Base-by-base conservation (phyloP, 148 eudicot genomes). In the Camellia japonica region DNA sequence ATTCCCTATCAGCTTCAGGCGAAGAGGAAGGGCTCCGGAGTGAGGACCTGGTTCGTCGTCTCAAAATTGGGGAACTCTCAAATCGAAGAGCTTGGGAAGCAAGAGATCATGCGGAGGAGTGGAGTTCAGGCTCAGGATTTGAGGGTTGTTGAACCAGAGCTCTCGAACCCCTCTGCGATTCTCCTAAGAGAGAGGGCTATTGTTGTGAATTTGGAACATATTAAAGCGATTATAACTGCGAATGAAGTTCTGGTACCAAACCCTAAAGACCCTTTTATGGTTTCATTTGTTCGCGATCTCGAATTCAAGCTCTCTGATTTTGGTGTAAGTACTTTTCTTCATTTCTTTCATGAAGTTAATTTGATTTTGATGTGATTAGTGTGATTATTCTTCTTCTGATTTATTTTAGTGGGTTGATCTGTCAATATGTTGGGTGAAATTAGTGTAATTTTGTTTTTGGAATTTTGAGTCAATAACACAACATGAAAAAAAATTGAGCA, bases 141-240 rank as follows among this genome's bases (percentile, higher is more conserved):
- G 70, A 66, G 70, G 44, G 70, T 66, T 6, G 44, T 66, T 18
- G 70, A 66, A 42, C 70, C 70, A 15, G 70, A 66, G 70, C 70
- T 30, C 15, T 66, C 70, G 46, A 30, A 66, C 42, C 70, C 70
- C 16, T 66, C 70, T 38, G 70, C 44, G 7, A 66, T 66, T 1
- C 70, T 66, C 46, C 41, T 18, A 42, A 66, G 70, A 4, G 70
- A 66, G 70, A 38, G 18, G 15, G 70, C 70, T 14, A 42, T 38
- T 5, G 69, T 66, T 30, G 69, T 66, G 69, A 66, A 71, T 71
- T 49, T 71, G 74, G 74, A 71, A 56, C 56, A 71, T 18, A 47
- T 71, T 38, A 71, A 71, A 51, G 56, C 74, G 14, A 71, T 71
- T n/a, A 11, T 71, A 18, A 71, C 74, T 19, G 74, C 74, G n/a